Conservation (phyloP, 78 protist species). For the Trichosphaerium sp. region DNA sequence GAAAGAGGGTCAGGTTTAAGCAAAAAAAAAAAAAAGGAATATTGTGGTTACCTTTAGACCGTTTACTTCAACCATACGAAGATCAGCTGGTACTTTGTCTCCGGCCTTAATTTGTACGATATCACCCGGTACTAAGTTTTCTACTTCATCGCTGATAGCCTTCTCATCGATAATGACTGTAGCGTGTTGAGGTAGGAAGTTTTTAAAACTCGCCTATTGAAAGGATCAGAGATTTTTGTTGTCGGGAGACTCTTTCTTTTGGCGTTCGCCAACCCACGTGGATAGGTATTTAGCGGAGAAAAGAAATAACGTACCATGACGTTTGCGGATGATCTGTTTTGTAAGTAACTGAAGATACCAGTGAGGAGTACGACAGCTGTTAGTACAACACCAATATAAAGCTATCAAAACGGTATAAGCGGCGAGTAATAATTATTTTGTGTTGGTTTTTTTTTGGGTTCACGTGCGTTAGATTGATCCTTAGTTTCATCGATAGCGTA, state of each 20-base stretch:
- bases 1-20: background rate
- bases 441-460: no score
- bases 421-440: no score
- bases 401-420: no score
- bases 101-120: slow-evolving; percentile 34
- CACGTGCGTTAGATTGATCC: no score
- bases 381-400: slow-evolving; percentile 79
- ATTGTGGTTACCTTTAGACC: slow-evolving; percentile 19
- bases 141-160: no score
- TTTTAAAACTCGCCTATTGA: background rate
- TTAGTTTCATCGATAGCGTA: no score
- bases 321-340: slow-evolving; percentile 53
- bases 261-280: slow-evolving; percentile 63
- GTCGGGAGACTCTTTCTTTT: background rate
- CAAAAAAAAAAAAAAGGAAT: no score
- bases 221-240: background rate
- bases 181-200: slow-evolving; percentile 7
- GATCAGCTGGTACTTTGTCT: slow-evolving; percentile 80
- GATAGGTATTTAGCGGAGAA: slow-evolving; percentile 47
- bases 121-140: slow-evolving; percentile 52
- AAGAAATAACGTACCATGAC: slow-evolving; percentile 74
- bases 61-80: slow-evolving; percentile 54
- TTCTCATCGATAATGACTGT: no score
- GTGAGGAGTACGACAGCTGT: slow-evolving; percentile 72
- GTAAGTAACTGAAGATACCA: slow-evolving; percentile 64